These are phyloP conservation scores for Pichia sp. DNA, from an alignment of 1,139 yeast species.

Conservation along the genomic window DNA sequence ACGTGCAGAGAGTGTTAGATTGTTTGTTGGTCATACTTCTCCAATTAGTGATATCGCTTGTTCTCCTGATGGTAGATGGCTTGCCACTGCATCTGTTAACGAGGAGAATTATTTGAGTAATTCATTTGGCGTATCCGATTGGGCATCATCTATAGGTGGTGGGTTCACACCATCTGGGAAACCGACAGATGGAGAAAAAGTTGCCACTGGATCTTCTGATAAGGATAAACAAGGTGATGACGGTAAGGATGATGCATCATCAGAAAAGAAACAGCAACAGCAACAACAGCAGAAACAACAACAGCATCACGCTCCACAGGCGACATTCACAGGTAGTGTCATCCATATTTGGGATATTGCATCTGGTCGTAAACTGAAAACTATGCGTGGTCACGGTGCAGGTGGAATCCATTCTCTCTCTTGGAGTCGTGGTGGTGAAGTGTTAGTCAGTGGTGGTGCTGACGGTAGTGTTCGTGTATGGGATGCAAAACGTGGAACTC, in stretches of 20 bases:
- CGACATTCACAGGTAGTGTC: conserved; percentile 13
- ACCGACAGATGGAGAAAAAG: background rate
- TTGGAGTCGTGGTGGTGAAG: conserved; percentile 82
- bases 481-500: conserved; percentile 86
- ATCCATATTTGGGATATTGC: conserved; percentile 95
- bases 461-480: conserved; percentile 92
- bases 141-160: conserved; percentile 11
- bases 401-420: conserved; percentile 79
- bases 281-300: background rate
- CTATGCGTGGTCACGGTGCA: conserved; percentile 87
- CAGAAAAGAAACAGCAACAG: conserved; percentile 1
- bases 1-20: conserved; percentile 81
- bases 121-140: conserved; percentile 12
- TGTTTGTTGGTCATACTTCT: conserved; percentile 92
- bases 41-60: conserved; percentile 82
- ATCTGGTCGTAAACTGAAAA: conserved; percentile 76
- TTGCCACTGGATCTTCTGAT: background rate
- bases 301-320: no score
- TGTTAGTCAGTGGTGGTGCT: conserved; percentile 87
- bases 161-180: conserved; percentile 12
- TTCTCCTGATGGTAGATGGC: conserved; percentile 95
- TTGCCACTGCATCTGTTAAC: conserved; percentile 95
- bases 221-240: background rate
- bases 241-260: background rate
- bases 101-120: conserved; percentile 35